These are phyloP conservation scores for Chytriomyces confervae DNA, from an alignment of 192 early-diverging fungal genomes.

Conservation along the genomic window DNA sequence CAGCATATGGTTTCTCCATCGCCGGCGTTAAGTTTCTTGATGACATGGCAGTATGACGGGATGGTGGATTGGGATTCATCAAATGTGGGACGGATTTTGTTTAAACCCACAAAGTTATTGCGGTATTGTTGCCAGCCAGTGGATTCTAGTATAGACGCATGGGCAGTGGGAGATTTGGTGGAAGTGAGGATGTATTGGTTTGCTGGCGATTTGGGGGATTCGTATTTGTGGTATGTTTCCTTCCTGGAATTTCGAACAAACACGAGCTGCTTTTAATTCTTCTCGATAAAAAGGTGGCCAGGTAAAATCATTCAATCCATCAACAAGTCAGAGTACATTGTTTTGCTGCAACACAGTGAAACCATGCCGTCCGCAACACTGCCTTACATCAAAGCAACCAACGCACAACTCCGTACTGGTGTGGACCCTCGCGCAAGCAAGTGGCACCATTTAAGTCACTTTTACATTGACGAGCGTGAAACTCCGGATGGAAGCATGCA, in stretches of 20 bases:
- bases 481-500: background rate
- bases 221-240: slow-evolving; percentile 9
- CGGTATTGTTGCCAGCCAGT: slow-evolving; percentile 1
- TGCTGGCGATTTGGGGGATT: slow-evolving; percentile 11
- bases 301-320: background rate
- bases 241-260: too few species aligned
- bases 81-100: background rate
- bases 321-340: background rate
- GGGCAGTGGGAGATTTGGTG: slow-evolving; percentile 2
- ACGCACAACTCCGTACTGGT: slow-evolving; percentile 12
- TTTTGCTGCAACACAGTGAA: slow-evolving; percentile 21
- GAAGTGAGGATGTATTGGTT: slow-evolving; percentile 18
- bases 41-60: background rate
- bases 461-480: slow-evolving; percentile 7
- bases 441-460: background rate
- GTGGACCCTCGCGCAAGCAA: slow-evolving; percentile 2
- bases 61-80: background rate
- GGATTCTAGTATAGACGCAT: background rate
- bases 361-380: background rate
- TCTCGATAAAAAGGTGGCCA: slow-evolving; percentile 2
- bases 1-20: slow-evolving; percentile 1
- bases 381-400: slow-evolving; percentile 15
- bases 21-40: background rate
- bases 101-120: slow-evolving; percentile 4
- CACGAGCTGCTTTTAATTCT: too few species aligned